Evolutionary conservation across 228 moss, liverwort and hornwort species (phyloP).

Genomic region (Sphagnum magellanicum): DNA sequence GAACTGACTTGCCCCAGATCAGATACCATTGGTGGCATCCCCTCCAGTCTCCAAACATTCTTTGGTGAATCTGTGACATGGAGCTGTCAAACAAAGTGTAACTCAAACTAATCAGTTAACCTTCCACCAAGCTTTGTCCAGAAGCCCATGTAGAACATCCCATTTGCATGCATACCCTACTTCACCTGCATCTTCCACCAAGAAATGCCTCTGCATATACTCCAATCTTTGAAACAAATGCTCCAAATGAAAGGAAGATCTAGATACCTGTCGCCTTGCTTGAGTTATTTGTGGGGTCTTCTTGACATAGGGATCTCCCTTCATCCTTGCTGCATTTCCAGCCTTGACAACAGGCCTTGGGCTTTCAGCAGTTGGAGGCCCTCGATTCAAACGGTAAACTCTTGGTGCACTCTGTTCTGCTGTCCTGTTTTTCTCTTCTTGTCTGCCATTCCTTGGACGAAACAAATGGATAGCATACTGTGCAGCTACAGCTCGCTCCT

Average conservation of each 20-base stretch:
- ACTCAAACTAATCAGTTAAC: too few species aligned
- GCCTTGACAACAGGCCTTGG: conserved; percentile 56
- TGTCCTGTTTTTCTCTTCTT: conserved; percentile 25
- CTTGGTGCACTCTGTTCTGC: conserved; percentile 39
- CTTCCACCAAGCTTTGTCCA: too few species aligned
- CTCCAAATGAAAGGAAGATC: too few species aligned
- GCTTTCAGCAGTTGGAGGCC: conserved; percentile 52
- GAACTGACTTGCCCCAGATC: conserved; percentile 22
- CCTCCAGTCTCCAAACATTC: conserved; percentile 42
- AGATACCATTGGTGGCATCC: conserved; percentile 33
- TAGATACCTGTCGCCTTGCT: conserved; percentile 50
- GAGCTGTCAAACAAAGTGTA: conserved; percentile 2
- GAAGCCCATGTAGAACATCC: too few species aligned
- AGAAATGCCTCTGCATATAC: too few species aligned
- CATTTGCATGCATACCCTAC: too few species aligned
- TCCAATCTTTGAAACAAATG: too few species aligned
- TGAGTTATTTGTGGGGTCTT: conserved; percentile 39
- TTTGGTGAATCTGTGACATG: conserved; percentile 23
- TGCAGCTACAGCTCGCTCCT: conserved; percentile 44
- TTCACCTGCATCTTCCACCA: too few species aligned
- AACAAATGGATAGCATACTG: conserved; percentile 67
- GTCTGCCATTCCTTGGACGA: conserved; percentile 32
- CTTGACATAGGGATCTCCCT: conserved; percentile 39
- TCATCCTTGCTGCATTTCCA: conserved; percentile 47
- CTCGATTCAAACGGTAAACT: conserved; percentile 41